Base-by-base conservation (phyloP, 1,284 basidiomycete genomes). In the Caloboletus firmus region DNA sequence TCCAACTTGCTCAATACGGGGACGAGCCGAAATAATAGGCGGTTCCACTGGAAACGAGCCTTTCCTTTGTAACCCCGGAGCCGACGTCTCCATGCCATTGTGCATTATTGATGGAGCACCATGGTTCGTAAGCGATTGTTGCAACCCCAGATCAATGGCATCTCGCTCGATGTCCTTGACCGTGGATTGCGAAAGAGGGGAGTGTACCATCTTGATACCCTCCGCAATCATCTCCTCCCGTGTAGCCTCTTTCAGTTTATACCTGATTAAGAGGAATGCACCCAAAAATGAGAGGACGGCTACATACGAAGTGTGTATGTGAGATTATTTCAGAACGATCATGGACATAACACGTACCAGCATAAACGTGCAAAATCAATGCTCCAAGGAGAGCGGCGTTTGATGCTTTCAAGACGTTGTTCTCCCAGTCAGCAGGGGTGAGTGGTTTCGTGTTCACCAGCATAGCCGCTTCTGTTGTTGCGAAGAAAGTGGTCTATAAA, bases 401-500 rank as follows among this genome's bases (percentile, higher is more conserved):
- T 13, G 79, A 68, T 10, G 74, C 66, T 51, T 75, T 69, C 35
- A 71, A 56, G 5, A 57, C n/a, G 7, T 37, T 48, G 24, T 46
- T 57, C 0, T 4, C 24, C 3, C 3, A 44, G 17, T 62, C 49
- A 0, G 22, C 37, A 1, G 40, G 51, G 39, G 54, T 59, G 12
- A 58, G 56, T 17, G 71, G 71, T 4, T 72, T 74, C 2, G 75
- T 71, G 43, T 76, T 76, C 20, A 80, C 74, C 13, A 85, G 62
- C 63, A 83, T 70, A 0, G 70, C 72, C 0, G 79, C 78, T 63
- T 84, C 82, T 13, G 77, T 80, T 0, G 80, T 76, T 6, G 82
- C 83, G 59, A 85, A 84, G 67, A 85, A 85, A 0, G 82, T 84
- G 0, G 83, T 82, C 83, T 84, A 54, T 8, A 51, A 28, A 22